Base-by-base conservation (phyloP, 495 filamentous ascomycete genomes). In the Lepidopterella palustris region DNA sequence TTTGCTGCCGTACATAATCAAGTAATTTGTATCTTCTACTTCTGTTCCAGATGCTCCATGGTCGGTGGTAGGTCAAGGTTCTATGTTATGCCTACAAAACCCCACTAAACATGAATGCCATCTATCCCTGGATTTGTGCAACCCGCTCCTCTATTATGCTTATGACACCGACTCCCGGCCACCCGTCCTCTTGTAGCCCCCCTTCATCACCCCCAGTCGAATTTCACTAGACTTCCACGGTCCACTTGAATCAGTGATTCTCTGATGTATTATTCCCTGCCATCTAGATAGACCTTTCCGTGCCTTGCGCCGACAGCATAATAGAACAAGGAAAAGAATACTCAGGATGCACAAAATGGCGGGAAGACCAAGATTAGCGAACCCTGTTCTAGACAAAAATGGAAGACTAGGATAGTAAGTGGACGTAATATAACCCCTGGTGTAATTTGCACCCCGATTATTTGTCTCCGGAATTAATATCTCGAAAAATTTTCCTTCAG, bases 401-500 rank as follows among this genome's bases (percentile, higher is more conserved):
- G 32, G 54, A 57, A 25, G 18, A 6, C 15, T 28, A 3, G 45
- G 56, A 28, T 58, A 58, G 45, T 58, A 58, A 23, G 25, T 29
- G 10, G 26, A 24, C 10, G 56, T 58, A 28, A 28, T 28, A 15
- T 58, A 58, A 11, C 56, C 56, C 39, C 42, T 8, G 26, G 56
- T 58, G 32, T 58, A 58, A 40, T 58, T 50, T 35, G 15, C n/a
- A 21, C 56, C 56, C 2, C 45, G 56, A 24, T 58, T 58, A 1
- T 26, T n/a, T 1, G n/a, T 24, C 9, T 29, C 20, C 3, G 56
- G 56, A 18, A 51, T 24, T 8, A 28, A 15, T 47, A 27, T 58
- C 18, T 58, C 56, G 45, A 58, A 58, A 18, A n/a, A 24, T 58
- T 58, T 45, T 6, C 56, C 56, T 51, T 58, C 28, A 21, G 45